Conservation (phyloP, 345 rosid species). For the Dovyalis caffra region DNA sequence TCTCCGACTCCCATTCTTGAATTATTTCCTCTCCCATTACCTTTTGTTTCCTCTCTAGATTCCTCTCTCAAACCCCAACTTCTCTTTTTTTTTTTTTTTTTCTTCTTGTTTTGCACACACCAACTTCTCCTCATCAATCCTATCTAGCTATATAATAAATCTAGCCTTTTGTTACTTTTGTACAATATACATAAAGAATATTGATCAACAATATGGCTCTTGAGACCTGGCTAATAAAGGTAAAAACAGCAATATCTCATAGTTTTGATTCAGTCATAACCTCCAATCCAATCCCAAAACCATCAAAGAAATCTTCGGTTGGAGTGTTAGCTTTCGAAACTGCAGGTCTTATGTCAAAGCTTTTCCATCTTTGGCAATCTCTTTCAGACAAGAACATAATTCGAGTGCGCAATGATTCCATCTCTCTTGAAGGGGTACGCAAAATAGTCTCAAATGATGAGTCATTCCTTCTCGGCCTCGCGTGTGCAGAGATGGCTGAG, state of each 20-base stretch:
- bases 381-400: constrained; percentile 68
- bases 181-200: background rate
- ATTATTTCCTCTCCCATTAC: constrained; percentile 18
- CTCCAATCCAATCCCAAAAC: constrained; percentile 23
- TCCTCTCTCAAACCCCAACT: background rate
- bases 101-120: constrained; percentile 8
- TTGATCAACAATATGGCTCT: constrained; percentile 58
- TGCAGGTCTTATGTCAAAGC: constrained; percentile 81
- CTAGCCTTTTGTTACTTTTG: constrained; percentile 9
- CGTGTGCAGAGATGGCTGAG: constrained; percentile 79
- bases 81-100: background rate
- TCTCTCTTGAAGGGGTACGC: constrained; percentile 68
- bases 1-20: constrained; percentile 24
- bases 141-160: background rate
- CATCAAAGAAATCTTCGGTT: constrained; percentile 39
- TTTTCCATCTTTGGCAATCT: constrained; percentile 71
- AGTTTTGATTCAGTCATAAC: constrained; percentile 48
- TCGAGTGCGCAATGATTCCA: constrained; percentile 58
- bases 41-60: constrained; percentile 5
- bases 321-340: constrained; percentile 76
- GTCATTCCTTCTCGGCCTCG: constrained; percentile 69
- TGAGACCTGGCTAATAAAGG: constrained; percentile 74
- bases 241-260: constrained; percentile 59
- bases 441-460: constrained; percentile 86
- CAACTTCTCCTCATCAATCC: background rate